Evolutionary conservation across 257 asterid species (phyloP).

Genomic region (Solanum tarapatanum): DNA sequence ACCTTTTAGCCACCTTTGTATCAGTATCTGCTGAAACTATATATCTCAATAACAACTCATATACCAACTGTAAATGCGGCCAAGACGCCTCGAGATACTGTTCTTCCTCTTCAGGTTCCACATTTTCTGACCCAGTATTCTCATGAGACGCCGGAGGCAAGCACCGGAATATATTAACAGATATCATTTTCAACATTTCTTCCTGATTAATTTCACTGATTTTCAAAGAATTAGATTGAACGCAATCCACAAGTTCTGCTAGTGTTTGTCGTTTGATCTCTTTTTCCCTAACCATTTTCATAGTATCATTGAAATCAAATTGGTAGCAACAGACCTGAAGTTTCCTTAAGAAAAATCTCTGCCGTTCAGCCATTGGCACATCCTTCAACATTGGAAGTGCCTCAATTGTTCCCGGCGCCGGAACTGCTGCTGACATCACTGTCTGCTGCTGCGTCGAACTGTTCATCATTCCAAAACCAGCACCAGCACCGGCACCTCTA

Average conservation of each 20-base stretch:
- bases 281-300: constrained; percentile 50
- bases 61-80: constrained; percentile 67
- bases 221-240: constrained; percentile 48
- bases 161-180: constrained; percentile 53
- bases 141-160: constrained; percentile 60
- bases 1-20: constrained; percentile 57
- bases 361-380: constrained; percentile 47
- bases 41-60: constrained; percentile 61
- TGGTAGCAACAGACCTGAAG: constrained; percentile 46
- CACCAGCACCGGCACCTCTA: neutral
- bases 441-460: neutral
- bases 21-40: constrained; percentile 64
- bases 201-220: constrained; percentile 53
- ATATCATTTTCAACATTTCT: constrained; percentile 64
- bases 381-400: constrained; percentile 55
- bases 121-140: constrained; percentile 39
- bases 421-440: neutral
- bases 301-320: constrained; percentile 43
- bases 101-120: constrained; percentile 65
- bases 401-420: constrained; percentile 35
- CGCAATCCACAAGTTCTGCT: constrained; percentile 56
- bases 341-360: constrained; percentile 43
- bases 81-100: constrained; percentile 60
- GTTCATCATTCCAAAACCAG: neutral
- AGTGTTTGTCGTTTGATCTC: constrained; percentile 63